Evolutionary conservation across 2,329 filamentous ascomycete species (phyloP), one percentile per base, ranked within the genome.

Genomic region (Hypomyces rosellus): DNA sequence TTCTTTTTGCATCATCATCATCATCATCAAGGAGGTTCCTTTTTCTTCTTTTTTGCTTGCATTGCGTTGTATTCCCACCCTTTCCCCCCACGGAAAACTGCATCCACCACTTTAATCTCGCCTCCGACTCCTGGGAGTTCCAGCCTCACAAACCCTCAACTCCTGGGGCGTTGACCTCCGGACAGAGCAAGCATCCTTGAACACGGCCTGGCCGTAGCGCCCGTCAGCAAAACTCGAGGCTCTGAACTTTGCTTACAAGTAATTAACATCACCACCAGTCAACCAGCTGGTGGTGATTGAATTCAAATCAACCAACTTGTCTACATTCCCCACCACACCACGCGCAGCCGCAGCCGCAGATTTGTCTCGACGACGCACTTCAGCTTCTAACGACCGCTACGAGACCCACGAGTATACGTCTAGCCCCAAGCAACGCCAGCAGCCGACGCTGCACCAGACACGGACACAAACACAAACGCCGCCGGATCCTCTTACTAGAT

Each of bases 321-420:
- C 71, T 63, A 64, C 69, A 57, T 65, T 60, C 61, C 61, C 62
- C 61, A 63, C 60, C 54, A 56, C 58, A 58, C 63, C 59, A 57
- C 63, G 63, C 60, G 65, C 62, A 58, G 65, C 67, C 67, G 72
- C 20, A 20, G 20, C 20, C 20, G 20, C 71, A 69, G 72, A 70
- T 65, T 71, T 74, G 73, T 71, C 72, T 60, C 68, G 65, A 63
- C 66, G 64, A 66, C 69, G 61, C 50, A 61, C 68, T 56, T 60
- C 64, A 43, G 60, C 63, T 58, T 65, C 65, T 76, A 63, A 77
- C 72, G 76, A 79, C 75, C 71, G 71, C 74, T 69, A 78, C 78
- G 75, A 78, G 63, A 68, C 61, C 68, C 64, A 78, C 74, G 74
- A 74, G 62, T 66, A 69, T 61, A 69, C 69, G 63, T 64, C 68